Percentiles rank a stretch among this genome's conserved stretches.
Evolutionary conservation across 2,329 filamentous ascomycete species (phyloP).

Genomic region (Botrytis paeoniae): DNA sequence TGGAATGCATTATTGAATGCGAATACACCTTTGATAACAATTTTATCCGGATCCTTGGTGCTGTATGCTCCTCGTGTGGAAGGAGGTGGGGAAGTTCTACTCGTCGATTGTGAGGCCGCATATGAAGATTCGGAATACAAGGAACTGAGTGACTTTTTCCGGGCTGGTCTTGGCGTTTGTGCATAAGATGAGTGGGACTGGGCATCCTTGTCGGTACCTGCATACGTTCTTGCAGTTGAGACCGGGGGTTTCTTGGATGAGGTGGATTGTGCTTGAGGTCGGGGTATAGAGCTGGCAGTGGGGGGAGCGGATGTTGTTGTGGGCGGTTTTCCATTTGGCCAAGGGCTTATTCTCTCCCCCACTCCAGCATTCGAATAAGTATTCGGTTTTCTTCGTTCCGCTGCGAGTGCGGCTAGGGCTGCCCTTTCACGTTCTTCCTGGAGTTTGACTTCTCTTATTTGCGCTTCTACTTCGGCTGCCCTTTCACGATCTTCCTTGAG

Average conservation of each 20-base stretch:
- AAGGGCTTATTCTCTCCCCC: conserved; percentile 68
- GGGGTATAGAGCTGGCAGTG: conserved; percentile 38
- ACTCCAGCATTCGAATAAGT: conserved; percentile 63
- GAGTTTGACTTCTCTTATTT: not conserved
- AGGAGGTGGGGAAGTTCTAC: conserved; percentile 78
- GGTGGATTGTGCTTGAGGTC: conserved; percentile 36
- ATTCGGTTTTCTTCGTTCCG: conserved; percentile 35
- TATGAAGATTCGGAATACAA: conserved; percentile 83
- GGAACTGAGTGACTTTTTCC: conserved; percentile 63
- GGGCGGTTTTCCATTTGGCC: conserved; percentile 60
- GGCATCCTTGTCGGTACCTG: conserved; percentile 57
- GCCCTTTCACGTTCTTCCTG: conserved; percentile 27
- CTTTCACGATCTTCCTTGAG: not conserved
- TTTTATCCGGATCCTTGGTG: conserved; percentile 91
- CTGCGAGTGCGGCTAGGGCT: conserved; percentile 6
- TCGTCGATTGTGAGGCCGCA: conserved; percentile 77
- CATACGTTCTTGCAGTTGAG: conserved; percentile 55
- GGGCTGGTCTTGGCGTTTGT: conserved; percentile 53
- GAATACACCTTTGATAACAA: conserved; percentile 91
- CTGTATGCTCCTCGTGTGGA: conserved; percentile 75
- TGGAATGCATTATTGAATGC: conserved; percentile 86
- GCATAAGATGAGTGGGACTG: conserved; percentile 80
- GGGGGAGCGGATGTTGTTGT: conserved; percentile 31
- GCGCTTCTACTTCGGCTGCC: not conserved
- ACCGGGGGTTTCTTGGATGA: conserved; percentile 45